Base-by-base conservation (phyloP, 805 yeast species). In the Candida coleopterorum region DNA sequence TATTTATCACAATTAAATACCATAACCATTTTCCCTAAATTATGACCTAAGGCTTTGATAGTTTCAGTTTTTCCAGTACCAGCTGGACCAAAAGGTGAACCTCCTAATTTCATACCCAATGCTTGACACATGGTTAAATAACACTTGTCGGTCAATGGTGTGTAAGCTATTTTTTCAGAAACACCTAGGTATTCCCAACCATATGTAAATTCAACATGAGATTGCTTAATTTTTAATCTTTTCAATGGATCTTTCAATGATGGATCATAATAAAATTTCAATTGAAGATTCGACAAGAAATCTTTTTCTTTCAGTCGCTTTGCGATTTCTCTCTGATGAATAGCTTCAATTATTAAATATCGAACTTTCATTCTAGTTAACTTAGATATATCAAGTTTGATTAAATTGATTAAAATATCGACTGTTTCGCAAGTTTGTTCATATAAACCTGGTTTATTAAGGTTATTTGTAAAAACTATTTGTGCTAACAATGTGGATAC, bases 21-120 rank as follows among this genome's bases (percentile, higher is more conserved):
- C 9, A 84, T 55, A 0, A 87, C 96, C 74, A 78, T 75, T 40
- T 77, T 71, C 6, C 97, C 97, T 6, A 90, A 60, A 25, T 76
- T 77, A 28, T 77, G 77, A 1, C 93, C 96, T 21, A 89, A 62
- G 0, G 95, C 85, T 53, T 90, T 90, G 18, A 90, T 72, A 0
- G 95, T 73, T 53, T 90, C 97, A 0, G 97, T 90, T 53, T 90
- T 90, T 45, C 97, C 97, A 0, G 97, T 90, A 28, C 97, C 97
- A 2, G 97, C 96, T 1, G 97, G 97, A 0, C 97, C 97, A 56
- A 83, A 79, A 1, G 95, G 82, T 1, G 95, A 82, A 0, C 95
- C 95, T n/a, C 97, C 97, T 7, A 78, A 63, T 24, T 72, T 73
- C 46, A 80, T 86, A 23, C 75, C 72, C 12, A 88, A 54, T 0